These are phyloP conservation scores for Chaetomium olivaceum DNA, from an alignment of 2,329 filamentous ascomycete genomes.

Conservation along the genomic window DNA sequence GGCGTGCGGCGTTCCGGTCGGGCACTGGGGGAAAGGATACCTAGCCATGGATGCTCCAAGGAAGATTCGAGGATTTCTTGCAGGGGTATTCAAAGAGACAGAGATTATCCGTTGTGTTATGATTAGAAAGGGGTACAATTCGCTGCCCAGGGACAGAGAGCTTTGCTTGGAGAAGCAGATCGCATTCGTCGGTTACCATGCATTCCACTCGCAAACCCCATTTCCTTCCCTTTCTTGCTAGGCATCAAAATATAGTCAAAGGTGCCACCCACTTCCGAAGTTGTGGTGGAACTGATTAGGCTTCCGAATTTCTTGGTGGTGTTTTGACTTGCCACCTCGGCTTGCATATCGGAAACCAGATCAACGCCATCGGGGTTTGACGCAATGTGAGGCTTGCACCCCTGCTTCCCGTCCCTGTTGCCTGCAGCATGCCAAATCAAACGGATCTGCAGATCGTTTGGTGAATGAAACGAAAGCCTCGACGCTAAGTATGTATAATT, in stretches of 20 bases:
- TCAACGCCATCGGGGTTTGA: conserved; percentile 16
- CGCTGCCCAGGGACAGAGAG: not conserved
- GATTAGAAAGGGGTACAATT: not conserved
- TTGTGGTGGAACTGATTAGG: not conserved
- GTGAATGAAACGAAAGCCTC: not conserved
- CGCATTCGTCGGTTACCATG: not conserved
- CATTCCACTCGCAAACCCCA: conserved; percentile 9
- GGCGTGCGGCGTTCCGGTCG: conserved; percentile 16
- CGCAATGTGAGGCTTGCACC: conserved; percentile 11
- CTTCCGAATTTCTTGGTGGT: not conserved
- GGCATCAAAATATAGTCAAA: conserved; percentile 5
- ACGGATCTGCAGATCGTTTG: not conserved
- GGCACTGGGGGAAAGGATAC: conserved; percentile 15
- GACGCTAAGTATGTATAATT: conserved; percentile 20
- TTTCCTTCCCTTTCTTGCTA: not conserved
- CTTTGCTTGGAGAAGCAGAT: not conserved
- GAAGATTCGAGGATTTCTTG: not conserved
- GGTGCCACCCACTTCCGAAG: not conserved
- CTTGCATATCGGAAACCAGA: no score
- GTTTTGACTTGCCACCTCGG: not conserved
- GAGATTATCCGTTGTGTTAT: conserved; percentile 7
- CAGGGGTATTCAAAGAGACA: not conserved
- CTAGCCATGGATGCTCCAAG: conserved; percentile 2
- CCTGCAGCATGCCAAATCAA: conserved; percentile 13
- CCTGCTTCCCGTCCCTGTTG: conserved; percentile 16